Conservation (phyloP, 2,329 filamentous ascomycete species). For the Xylaria sp. region DNA sequence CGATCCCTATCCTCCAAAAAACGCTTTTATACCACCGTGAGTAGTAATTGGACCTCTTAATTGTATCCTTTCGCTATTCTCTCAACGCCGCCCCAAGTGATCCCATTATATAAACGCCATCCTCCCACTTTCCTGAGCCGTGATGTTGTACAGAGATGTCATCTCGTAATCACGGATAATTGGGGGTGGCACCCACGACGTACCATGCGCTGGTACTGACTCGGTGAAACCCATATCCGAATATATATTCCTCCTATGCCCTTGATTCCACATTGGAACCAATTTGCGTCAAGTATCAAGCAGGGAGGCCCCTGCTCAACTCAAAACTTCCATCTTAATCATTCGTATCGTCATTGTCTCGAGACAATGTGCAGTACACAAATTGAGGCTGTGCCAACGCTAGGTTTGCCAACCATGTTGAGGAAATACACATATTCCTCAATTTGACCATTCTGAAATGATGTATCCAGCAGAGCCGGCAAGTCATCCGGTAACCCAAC, state of each 20-base stretch:
- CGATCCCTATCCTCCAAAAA: conserved; percentile 32
- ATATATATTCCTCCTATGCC: conserved; percentile 10
- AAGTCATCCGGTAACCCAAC: conserved; percentile 45
- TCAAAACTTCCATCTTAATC: conserved; percentile 33
- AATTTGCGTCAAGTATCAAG: conserved; percentile 34
- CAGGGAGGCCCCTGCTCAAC: conserved; percentile 23
- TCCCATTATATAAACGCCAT: conserved; percentile 30
- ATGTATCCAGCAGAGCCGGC: conserved; percentile 50
- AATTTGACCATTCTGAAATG: conserved; percentile 28
- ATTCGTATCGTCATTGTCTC: conserved; percentile 31
- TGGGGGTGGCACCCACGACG: neutral
- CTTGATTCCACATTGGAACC: conserved; percentile 17
- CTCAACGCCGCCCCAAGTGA: conserved; percentile 31
- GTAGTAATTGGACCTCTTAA: conserved; percentile 16
- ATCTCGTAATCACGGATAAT: conserved; percentile 11
- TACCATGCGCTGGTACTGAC: neutral
- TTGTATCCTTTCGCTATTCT: conserved; percentile 23
- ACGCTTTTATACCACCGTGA: conserved; percentile 27
- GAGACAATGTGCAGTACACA: conserved; percentile 38
- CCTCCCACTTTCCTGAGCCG: conserved; percentile 19
- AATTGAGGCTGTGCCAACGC: conserved; percentile 38
- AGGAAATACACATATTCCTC: conserved; percentile 36
- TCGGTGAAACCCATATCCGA: conserved; percentile 12
- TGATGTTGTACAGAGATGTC: conserved; percentile 31
- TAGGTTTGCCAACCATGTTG: conserved; percentile 34